These are phyloP conservation scores for Populus tomentosa DNA, from an alignment of 441 rosid species.

Conservation along the genomic window DNA sequence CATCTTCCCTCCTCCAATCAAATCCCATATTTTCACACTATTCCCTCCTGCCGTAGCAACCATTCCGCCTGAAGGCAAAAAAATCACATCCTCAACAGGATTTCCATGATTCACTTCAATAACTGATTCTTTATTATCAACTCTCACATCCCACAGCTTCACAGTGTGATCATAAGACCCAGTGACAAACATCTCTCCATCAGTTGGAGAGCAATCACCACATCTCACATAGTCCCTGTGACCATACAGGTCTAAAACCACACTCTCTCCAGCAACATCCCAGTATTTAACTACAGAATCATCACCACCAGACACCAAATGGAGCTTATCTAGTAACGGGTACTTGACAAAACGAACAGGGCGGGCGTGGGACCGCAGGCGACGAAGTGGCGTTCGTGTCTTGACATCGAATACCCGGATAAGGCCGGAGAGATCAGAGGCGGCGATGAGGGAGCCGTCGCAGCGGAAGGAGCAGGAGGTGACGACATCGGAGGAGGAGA, in stretches of 20 bases:
- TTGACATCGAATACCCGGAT: conserved; percentile 70
- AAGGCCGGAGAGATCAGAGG: conserved; percentile 71
- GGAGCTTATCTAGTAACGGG: conserved; percentile 75
- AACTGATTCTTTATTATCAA: conserved; percentile 39
- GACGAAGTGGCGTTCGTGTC: conserved; percentile 73
- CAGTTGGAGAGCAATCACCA: conserved; percentile 80
- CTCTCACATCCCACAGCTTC: conserved; percentile 90
- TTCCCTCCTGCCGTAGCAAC: conserved; percentile 82
- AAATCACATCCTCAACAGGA: conserved; percentile 88
- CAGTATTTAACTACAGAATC: conserved; percentile 85
- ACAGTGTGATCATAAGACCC: conserved; percentile 94
- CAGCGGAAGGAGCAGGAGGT: conserved; percentile 42
- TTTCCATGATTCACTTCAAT: conserved; percentile 73
- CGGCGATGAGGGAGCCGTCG: conserved; percentile 87
- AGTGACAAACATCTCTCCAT: conserved; percentile 56
- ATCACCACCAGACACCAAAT: conserved; percentile 82
- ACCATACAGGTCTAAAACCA: conserved; percentile 57
- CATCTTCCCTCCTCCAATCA: conserved; percentile 81
- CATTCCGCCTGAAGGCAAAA: conserved; percentile 81
- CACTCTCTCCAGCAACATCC: conserved; percentile 77
- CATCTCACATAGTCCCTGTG: conserved; percentile 91
- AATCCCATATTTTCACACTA: conserved; percentile 83
- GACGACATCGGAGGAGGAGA: conserved; percentile 42
- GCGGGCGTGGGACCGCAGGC: conserved; percentile 70
- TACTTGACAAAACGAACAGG: conserved; percentile 79